These are phyloP conservation scores for Paramecium bursaria DNA, from an alignment of 73 alveolate species.

Conservation along the genomic window DNA sequence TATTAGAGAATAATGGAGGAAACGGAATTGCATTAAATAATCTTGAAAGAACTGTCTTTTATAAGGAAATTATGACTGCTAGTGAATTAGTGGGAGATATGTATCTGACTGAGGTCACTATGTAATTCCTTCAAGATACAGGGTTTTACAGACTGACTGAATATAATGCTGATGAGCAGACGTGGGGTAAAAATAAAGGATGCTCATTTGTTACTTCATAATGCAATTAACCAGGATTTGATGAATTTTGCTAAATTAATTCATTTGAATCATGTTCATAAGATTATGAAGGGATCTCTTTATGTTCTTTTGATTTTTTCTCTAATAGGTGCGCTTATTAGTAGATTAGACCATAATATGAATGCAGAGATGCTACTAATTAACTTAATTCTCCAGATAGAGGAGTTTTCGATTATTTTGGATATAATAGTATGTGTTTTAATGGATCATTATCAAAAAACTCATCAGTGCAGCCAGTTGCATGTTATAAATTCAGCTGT, in stretches of 20 bases:
- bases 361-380: constrained; percentile 37
- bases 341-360: background rate
- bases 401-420: background rate
- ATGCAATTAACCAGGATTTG: background rate
- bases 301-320: background rate
- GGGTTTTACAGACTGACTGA: constrained; percentile 39
- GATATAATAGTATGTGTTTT: constrained; percentile 40
- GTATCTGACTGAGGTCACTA: constrained; percentile 17
- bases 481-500: background rate
- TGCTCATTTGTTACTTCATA: background rate
- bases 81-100: background rate
- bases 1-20: constrained; percentile 30
- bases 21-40: constrained; percentile 5
- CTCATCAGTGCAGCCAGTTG: background rate
- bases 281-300: background rate
- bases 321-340: background rate
- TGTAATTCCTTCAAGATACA: constrained; percentile 28
- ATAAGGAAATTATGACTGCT: constrained; percentile 61
- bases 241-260: background rate
- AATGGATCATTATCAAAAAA: background rate
- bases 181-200: constrained; percentile 45
- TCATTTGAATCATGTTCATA: background rate
- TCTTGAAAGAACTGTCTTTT: constrained; percentile 48
- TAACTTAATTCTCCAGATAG: background rate
- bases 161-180: background rate